These are phyloP conservation scores for Fonsecaea erecta DNA, from an alignment of 2,329 filamentous ascomycete species.

Conservation along the genomic window DNA sequence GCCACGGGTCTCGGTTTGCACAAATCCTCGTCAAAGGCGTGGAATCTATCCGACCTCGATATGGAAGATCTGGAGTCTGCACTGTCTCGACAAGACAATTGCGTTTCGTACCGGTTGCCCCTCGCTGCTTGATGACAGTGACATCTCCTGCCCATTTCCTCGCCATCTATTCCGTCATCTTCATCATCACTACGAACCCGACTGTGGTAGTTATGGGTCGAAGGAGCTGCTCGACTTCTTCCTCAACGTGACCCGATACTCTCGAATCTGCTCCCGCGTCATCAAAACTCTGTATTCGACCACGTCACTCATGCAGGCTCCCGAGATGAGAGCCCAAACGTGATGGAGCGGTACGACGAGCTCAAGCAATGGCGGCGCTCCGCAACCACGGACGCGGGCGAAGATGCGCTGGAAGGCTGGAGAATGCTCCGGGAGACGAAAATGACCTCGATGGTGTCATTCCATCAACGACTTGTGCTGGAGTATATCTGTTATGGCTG, in stretches of 20 bases:
- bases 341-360: neutral
- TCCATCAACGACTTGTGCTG: neutral
- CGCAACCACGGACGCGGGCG: neutral
- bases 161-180: neutral
- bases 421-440: neutral
- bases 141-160: neutral
- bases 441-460: neutral
- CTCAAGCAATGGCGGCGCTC: neutral
- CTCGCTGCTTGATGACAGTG: neutral
- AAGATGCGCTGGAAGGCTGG: neutral
- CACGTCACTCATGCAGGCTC: neutral
- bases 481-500: neutral
- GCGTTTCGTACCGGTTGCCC: neutral
- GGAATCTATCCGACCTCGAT: neutral
- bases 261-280: neutral
- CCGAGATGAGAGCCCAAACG: neutral
- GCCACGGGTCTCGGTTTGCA: neutral
- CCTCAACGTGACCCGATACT: neutral
- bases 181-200: neutral
- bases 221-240: neutral
- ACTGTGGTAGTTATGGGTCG: neutral
- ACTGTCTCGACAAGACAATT: neutral
- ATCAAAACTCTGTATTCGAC: neutral
- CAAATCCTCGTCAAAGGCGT: neutral
- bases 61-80: neutral